A percentile compares a stretch with the other conserved stretches of the same genome.
These are phyloP conservation scores for Thelonectria discophora DNA, from an alignment of 2,329 filamentous ascomycete species.

Conservation along the genomic window DNA sequence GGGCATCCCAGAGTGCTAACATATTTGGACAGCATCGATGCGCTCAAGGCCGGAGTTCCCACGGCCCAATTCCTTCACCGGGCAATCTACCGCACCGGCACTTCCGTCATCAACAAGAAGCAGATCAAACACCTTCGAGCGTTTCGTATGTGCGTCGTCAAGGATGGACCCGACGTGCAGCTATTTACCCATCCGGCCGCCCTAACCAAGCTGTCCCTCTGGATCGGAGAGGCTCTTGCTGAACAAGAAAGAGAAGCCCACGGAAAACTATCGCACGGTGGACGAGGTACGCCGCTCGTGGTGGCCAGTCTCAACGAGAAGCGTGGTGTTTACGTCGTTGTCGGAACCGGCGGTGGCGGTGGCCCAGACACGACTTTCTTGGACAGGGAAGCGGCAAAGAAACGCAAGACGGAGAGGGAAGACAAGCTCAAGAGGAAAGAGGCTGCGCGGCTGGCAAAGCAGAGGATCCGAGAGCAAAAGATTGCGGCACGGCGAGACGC, in stretches of 20 bases:
- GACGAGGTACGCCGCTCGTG: conserved; percentile 83
- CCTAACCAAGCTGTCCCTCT: conserved; percentile 90
- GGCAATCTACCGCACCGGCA: conserved; percentile 92
- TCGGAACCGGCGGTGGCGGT: conserved; percentile 89
- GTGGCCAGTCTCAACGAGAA: conserved; percentile 89
- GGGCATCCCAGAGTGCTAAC: conserved; percentile 8
- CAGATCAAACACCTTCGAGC: conserved; percentile 92
- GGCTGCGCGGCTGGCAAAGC: conserved; percentile 64
- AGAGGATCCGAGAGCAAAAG: conserved; percentile 69
- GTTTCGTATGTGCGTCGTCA: conserved; percentile 95
- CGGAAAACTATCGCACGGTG: conserved; percentile 73
- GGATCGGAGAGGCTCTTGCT: conserved; percentile 90
- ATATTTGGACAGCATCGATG: conserved; percentile 67
- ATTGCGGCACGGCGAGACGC: conserved; percentile 63
- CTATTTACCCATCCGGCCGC: conserved; percentile 94
- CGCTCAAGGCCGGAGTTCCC: conserved; percentile 78
- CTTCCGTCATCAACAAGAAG: conserved; percentile 88
- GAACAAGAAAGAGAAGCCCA: conserved; percentile 85
- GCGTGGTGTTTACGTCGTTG: conserved; percentile 87
- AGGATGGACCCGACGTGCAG: conserved; percentile 90
- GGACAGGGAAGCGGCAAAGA: conserved; percentile 72
- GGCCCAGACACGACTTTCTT: conserved; percentile 76
- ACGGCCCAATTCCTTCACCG: conserved; percentile 90
- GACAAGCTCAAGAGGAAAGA: conserved; percentile 70
- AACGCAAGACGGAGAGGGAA: conserved; percentile 69